phyloP scores from a whole-genome alignment of 371 early-diverging fungal species.

The Thermomucor indicae-seudaticae region DNA sequence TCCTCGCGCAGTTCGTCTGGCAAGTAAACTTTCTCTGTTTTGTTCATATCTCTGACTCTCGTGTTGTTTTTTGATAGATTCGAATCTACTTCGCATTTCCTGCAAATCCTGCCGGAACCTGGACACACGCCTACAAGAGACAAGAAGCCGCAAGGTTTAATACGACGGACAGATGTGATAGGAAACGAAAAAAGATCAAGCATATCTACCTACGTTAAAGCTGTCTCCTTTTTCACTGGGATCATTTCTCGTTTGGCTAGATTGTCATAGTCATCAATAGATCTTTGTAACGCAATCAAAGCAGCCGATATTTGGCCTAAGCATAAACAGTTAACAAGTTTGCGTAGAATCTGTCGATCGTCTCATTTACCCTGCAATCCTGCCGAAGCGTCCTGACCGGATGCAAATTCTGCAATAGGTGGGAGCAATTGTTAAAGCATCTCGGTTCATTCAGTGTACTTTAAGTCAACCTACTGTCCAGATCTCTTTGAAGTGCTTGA shows the following conservation, averaged over 20 bases:
- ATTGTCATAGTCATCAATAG: constrained; percentile 69
- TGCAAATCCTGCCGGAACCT: constrained; percentile 66
- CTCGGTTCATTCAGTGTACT: neutral
- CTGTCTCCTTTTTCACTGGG: constrained; percentile 70
- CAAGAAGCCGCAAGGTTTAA: too few species aligned
- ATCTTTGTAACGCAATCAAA: constrained; percentile 61
- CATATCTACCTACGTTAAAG: constrained; percentile 52
- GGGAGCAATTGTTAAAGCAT: neutral
- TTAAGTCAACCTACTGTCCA: constrained; percentile 32
- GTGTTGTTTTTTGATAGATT: constrained; percentile 51
- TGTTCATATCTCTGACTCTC: constrained; percentile 39
- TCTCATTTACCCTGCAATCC: constrained; percentile 53
- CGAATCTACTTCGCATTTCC: constrained; percentile 49
- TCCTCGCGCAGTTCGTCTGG: constrained; percentile 23
- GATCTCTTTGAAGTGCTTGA: constrained; percentile 51
- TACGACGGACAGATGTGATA: too few species aligned
- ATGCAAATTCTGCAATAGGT: constrained; percentile 40
- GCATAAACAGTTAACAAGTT: neutral
- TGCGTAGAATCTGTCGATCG: neutral
- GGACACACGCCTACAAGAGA: constrained; percentile 59
- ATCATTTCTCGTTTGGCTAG: constrained; percentile 74
- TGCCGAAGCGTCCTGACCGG: constrained; percentile 55
- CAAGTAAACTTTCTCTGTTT: constrained; percentile 49
- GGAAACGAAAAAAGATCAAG: too few species aligned
- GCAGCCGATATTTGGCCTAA: constrained; percentile 70